A percentile compares a stretch with the other conserved stretches of the same genome.
These are phyloP conservation scores for Diaporthe ampelina DNA, from an alignment of 2,329 filamentous ascomycete species.

Conservation along the genomic window DNA sequence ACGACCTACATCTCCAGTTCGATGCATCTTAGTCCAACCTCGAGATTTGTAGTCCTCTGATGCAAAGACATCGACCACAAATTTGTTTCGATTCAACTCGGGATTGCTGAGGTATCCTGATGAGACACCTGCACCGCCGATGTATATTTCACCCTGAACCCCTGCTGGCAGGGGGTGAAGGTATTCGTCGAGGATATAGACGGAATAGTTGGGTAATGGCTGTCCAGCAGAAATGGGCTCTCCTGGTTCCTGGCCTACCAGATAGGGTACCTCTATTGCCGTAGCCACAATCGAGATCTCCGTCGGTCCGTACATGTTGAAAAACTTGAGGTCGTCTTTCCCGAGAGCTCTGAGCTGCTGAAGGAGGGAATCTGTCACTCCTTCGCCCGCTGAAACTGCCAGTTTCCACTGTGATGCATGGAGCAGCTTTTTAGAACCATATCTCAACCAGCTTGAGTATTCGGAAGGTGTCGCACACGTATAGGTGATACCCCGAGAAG, in stretches of 20 bases:
- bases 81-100: too few species aligned
- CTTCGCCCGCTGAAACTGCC: constrained; percentile 43
- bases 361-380: constrained; percentile 30
- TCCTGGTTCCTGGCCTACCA: too few species aligned
- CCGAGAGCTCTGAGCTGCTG: background rate
- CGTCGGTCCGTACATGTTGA: constrained; percentile 43
- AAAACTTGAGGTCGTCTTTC: constrained; percentile 2
- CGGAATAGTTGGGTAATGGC: constrained; percentile 49
- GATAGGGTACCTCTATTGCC: background rate
- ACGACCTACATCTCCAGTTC: constrained; percentile 57
- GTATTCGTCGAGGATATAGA: constrained; percentile 57
- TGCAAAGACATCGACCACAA: constrained; percentile 5
- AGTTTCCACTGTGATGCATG: constrained; percentile 6
- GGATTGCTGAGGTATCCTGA: constrained; percentile 52
- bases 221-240: too few species aligned
- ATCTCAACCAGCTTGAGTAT: constrained; percentile 47
- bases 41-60: constrained; percentile 32
- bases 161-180: constrained; percentile 49
- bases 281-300: background rate
- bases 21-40: constrained; percentile 51
- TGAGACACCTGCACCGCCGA: constrained; percentile 56
- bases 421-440: constrained; percentile 26
- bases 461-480: constrained; percentile 56
- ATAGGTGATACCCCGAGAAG: constrained; percentile 47
- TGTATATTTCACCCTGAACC: constrained; percentile 55